Percentiles rank a stretch among this genome's conserved stretches.
Evolutionary conservation across 805 yeast species (phyloP).

Genomic region (Isabelozyma heimii): DNA sequence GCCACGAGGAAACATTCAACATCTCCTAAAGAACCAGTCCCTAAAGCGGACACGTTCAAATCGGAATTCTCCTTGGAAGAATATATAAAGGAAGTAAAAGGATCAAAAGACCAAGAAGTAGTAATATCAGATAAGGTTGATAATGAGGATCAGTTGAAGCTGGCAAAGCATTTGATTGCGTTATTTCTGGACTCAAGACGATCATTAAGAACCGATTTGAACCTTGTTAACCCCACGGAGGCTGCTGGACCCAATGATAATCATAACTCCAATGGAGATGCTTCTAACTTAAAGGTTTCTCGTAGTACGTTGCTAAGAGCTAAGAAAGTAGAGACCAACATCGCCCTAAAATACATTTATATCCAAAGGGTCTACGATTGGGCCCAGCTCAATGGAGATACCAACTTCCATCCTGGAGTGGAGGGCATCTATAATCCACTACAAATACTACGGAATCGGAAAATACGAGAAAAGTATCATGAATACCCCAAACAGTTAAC

Average conservation of each 20-base stretch:
- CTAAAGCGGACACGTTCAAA: constrained; percentile 5
- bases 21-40: not conserved
- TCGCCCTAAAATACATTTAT: constrained; percentile 49
- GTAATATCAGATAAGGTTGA: not conserved
- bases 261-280: not conserved
- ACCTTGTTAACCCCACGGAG: constrained; percentile 32
- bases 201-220: constrained; percentile 40
- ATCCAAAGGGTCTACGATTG: constrained; percentile 41
- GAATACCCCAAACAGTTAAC: constrained; percentile 45
- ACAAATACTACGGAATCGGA: constrained; percentile 75
- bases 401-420: constrained; percentile 41
- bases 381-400: constrained; percentile 14
- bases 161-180: constrained; percentile 28
- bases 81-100: not conserved
- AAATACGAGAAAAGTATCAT: constrained; percentile 49
- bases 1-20: not conserved
- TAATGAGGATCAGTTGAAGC: constrained; percentile 13
- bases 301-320: constrained; percentile 43
- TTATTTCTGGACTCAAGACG: constrained; percentile 42
- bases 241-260: constrained; percentile 3
- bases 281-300: constrained; percentile 17
- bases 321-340: constrained; percentile 45
- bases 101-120: not conserved
- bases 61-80: constrained; percentile 6
- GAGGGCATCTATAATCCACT: constrained; percentile 79